Percentiles rank a stretch among this genome's conserved stretches.
These are phyloP conservation scores for Kwoniella pini DNA, from an alignment of 768 basidiomycete genomes.

Conservation along the genomic window DNA sequence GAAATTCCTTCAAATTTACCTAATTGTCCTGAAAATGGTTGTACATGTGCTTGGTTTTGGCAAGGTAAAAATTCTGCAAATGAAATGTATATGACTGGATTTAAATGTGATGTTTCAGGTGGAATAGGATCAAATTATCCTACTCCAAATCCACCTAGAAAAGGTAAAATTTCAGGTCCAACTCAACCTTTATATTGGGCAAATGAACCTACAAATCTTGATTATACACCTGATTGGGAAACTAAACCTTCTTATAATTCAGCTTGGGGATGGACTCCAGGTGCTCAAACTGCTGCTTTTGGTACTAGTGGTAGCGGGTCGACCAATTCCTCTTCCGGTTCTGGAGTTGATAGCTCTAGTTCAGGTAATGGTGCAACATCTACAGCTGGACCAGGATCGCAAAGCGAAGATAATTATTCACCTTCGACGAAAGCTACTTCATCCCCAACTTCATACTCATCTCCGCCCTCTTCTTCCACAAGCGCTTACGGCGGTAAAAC, in stretches of 20 bases:
- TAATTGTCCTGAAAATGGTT: conserved; percentile 44
- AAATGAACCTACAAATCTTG: conserved; percentile 7
- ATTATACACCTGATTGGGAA: conserved; percentile 7
- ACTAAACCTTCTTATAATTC: conserved; percentile 17
- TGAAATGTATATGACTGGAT: conserved; percentile 40
- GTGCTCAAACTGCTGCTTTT: conserved; percentile 18
- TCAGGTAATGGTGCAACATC: background rate
- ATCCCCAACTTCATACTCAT: background rate
- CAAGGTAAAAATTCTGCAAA: conserved; percentile 27
- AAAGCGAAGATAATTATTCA: background rate
- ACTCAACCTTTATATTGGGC: conserved; percentile 23
- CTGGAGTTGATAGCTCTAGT: background rate
- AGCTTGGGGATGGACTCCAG: conserved; percentile 9
- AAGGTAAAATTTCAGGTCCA: conserved; percentile 4
- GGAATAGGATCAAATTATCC: conserved; percentile 9
- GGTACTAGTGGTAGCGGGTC: background rate
- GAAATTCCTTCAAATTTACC: conserved; percentile 46
- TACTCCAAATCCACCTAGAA: background rate
- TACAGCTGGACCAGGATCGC: background rate
- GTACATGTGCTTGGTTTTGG: conserved; percentile 45
- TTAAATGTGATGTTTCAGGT: conserved; percentile 28
- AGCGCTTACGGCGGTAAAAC: background rate
- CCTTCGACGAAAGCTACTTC: background rate
- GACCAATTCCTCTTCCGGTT: background rate
- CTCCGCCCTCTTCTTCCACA: background rate